Evolutionary conservation across 2,329 filamentous ascomycete genomes (phyloP), one percentile per base, ranked within the genome.

Genomic region (Pestalotiopsis sp.): DNA sequence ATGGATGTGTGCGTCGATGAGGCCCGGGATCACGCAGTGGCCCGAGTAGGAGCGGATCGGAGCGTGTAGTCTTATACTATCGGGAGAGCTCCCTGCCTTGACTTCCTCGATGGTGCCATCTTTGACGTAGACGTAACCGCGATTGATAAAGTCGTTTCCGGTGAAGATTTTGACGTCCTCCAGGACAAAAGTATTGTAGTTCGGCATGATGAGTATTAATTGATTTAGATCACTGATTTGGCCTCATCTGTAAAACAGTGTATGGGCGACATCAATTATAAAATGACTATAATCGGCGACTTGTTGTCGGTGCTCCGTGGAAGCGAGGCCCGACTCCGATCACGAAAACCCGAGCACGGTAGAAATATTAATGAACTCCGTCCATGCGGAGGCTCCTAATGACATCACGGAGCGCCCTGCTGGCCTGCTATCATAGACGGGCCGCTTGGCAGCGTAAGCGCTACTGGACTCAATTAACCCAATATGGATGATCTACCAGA

Each of bases 1-100:
- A 68, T 87, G 85, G 36, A 86, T 81, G 70, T 86, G 85, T 57
- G 78, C 80, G 70, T 87, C 85, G 38, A 87, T 86, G 4, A 87
- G 74, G 1, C 85, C 85, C 1, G 85, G 85, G 0, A 87, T 75
- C 0, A 86, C 69, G 0, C 85, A 86, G 69, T 85, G 81, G 7
- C 79, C 80, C 2, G 83, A 81, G 66, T 80, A 83, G 3, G 82
- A 82, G 67, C 45, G 45, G 20, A 52, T 52, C 9, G 45, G 45
- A 9, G n/a, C 45, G 17, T 52, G 45, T n/a, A 52, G 45, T n/a
- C 20, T 17, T 52, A 52, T 52, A 3, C 45, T 20, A 6, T 52
- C 45, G n/a, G 45, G 45, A 20, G 45, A 52, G 7, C 45, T 52
- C 17, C 45, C 45, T n/a, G 45, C 45, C 45, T 52, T 52, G 45